Evolutionary conservation across 148 eudicot genomes (phyloP), one percentile per base, ranked within the genome.

Genomic region (Rhododendron henanense): DNA sequence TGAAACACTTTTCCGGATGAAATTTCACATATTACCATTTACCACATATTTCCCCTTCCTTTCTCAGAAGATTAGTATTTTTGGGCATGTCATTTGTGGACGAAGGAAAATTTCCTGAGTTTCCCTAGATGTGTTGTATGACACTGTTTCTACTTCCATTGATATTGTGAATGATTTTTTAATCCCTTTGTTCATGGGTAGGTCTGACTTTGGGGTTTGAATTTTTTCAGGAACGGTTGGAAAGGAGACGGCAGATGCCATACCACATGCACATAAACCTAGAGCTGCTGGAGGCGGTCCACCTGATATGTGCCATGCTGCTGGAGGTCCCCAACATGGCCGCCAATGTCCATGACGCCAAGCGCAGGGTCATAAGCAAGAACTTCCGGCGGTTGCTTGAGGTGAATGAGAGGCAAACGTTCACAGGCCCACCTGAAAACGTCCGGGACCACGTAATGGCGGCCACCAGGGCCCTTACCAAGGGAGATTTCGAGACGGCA

Each of bases 311-410:
- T 84, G 98, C 99, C 51, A 96, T 96, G 98, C 90, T 96, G 84
- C 91, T 96, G 1, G 99, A 96, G 87, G 99, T 96, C 67, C 98
- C 99, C 25, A 93, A 96, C 91, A 96, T 96, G 94, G 99, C 99
- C 9, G 93, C 98, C 84, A 91, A 92, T 87, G 87, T 88, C 84
- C 91, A 90, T 69, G 98, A 96, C 31, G 90, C 95, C 69, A 94
- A 90, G 83, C 99, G 93, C 82, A 93, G 85, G 57, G 85, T 94
- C 81, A 91, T 94, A 39, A 96, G 99, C 92, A 96, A 91, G 90
- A 94, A 91, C 4, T 94, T 96, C 87, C 86, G 96, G 1, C 91
- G 95, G 85, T 87, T 92, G 81, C 95, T 96, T 6, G 98, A 94
- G 65, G 87, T 85, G 2, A 93, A 93, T 15, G 93, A 94, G 88